Percentiles rank a stretch among this genome's conserved stretches.
phyloP scores from a whole-genome alignment of 192 early-diverging fungal species.

The Coemansia sp. region DNA sequence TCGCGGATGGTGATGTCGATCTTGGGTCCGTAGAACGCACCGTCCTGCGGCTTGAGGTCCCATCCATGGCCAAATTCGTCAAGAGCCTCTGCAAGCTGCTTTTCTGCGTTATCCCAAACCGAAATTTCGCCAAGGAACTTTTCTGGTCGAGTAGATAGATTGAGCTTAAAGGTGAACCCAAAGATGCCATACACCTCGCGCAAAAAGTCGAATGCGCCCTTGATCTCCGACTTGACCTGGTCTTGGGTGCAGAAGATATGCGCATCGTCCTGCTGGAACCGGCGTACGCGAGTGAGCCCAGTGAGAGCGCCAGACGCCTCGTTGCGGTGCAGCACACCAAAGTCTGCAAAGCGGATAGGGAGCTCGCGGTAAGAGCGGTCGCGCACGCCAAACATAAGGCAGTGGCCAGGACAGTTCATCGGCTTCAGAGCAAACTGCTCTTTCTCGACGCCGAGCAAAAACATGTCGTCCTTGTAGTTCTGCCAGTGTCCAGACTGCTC shows the following conservation, averaged over 20 bases:
- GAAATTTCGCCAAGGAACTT: slow-evolving; percentile 88
- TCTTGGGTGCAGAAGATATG: slow-evolving; percentile 95
- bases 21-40: slow-evolving; percentile 99
- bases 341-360: slow-evolving; percentile 93
- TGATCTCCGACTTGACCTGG: slow-evolving; percentile 87
- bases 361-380: slow-evolving; percentile 96
- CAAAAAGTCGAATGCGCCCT: slow-evolving; percentile 82
- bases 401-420: slow-evolving; percentile 99
- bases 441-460: slow-evolving; percentile 92
- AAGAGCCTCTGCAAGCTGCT: slow-evolving; percentile 72
- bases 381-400: slow-evolving; percentile 91
- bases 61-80: slow-evolving; percentile 78
- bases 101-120: slow-evolving; percentile 93
- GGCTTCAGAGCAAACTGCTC: slow-evolving; percentile 97
- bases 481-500: slow-evolving; percentile 92
- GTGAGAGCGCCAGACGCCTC: slow-evolving; percentile 91
- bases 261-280: slow-evolving; percentile 99
- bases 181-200: slow-evolving; percentile 89
- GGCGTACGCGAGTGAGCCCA: slow-evolving; percentile 93
- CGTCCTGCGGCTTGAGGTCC: slow-evolving; percentile 92
- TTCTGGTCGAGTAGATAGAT: slow-evolving; percentile 95
- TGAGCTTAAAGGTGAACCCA: slow-evolving; percentile 88
- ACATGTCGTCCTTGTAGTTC: slow-evolving; percentile 99
- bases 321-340: slow-evolving; percentile 96
- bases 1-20: slow-evolving; percentile 96